A percentile compares a stretch with the other conserved stretches of the same genome.
These are phyloP conservation scores for Drechslerella coelobrocha DNA, from an alignment of 2,329 filamentous ascomycete genomes.

Conservation along the genomic window DNA sequence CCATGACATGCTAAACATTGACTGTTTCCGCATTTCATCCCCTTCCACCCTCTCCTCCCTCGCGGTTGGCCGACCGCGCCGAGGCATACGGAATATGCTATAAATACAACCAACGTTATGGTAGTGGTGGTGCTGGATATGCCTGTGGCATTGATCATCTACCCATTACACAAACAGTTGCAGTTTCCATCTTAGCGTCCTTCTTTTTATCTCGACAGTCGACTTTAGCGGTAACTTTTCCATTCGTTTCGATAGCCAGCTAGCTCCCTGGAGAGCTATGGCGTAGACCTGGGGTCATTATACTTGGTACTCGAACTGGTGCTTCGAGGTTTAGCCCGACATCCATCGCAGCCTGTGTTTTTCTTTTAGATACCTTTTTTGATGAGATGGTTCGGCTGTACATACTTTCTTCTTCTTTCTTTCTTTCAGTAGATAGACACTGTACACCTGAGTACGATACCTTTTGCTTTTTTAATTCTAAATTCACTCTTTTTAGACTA, in stretches of 20 bases:
- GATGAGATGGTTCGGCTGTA: slow-evolving; percentile 26
- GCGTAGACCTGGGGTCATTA: not conserved
- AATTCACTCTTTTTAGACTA: no score
- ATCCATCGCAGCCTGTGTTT: slow-evolving; percentile 7
- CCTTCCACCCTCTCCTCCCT: not conserved
- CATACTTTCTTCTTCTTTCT: slow-evolving; percentile 25
- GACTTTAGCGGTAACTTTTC: not conserved
- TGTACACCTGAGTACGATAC: not conserved
- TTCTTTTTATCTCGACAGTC: not conserved
- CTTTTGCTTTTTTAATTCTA: not conserved
- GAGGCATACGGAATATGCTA: not conserved
- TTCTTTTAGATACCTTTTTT: slow-evolving; percentile 6
- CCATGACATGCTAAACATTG: slow-evolving; percentile 33
- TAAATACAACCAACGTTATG: not conserved
- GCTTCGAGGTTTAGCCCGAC: not conserved
- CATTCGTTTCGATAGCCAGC: slow-evolving; percentile 11
- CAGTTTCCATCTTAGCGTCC: not conserved
- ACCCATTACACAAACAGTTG: not conserved
- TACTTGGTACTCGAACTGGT: not conserved
- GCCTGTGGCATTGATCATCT: not conserved
- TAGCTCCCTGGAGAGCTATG: slow-evolving; percentile 3
- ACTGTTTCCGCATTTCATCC: not conserved
- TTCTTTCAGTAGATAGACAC: not conserved
- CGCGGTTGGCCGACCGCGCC: not conserved
- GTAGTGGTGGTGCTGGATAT: not conserved